phyloP scores from a whole-genome alignment of 495 filamentous ascomycete genomes.

The Penicillium silybi region DNA sequence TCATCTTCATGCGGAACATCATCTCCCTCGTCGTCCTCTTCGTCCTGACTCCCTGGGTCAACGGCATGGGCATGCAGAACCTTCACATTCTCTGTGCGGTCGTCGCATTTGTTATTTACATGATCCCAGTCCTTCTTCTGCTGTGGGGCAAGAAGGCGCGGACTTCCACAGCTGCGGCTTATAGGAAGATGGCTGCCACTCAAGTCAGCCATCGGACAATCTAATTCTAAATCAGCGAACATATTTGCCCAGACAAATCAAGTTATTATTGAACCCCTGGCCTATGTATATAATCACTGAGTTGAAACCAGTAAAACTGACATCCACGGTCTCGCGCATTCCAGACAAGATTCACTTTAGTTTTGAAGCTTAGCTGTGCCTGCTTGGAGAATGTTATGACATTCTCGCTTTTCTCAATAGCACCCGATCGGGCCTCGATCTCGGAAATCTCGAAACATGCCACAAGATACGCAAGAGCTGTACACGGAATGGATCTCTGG shows the following conservation, averaged over 20 bases:
- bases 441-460: slow-evolving; percentile 15
- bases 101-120: slow-evolving; percentile 13
- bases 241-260: not conserved
- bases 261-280: not conserved
- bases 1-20: slow-evolving; percentile 32
- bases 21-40: slow-evolving; percentile 30
- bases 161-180: slow-evolving; percentile 12
- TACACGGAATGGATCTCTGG: slow-evolving; percentile 13
- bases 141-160: slow-evolving; percentile 26
- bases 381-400: slow-evolving; percentile 16
- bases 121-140: slow-evolving; percentile 19
- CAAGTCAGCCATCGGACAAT: slow-evolving; percentile 20
- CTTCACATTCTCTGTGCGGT: slow-evolving; percentile 20
- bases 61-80: slow-evolving; percentile 32
- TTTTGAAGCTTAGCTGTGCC: slow-evolving; percentile 4
- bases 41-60: slow-evolving; percentile 33
- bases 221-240: not conserved
- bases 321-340: slow-evolving; percentile 2
- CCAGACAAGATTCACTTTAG: slow-evolving; percentile 4
- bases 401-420: not conserved
- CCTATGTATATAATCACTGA: not conserved
- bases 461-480: slow-evolving; percentile 10
- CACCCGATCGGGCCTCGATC: not conserved
- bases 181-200: slow-evolving; percentile 20
- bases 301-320: slow-evolving; percentile 15